Base-by-base conservation (phyloP, 106 monocot genomes). In the Acanthochlamys bracteata region DNA sequence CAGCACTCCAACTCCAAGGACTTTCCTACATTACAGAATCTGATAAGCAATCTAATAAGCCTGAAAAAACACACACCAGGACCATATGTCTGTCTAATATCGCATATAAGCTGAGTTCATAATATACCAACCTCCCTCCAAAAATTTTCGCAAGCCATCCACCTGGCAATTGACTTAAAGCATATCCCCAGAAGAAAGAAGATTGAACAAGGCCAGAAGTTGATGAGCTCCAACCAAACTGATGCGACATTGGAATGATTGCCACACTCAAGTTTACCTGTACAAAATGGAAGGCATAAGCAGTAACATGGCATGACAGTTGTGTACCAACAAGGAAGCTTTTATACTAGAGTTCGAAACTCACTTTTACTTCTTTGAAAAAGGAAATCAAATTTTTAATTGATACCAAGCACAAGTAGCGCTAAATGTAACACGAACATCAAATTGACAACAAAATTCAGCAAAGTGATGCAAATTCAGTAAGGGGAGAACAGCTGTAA, bases 141-240 rank as follows among this genome's bases (percentile, higher is more conserved):
- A 91, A 91, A 69, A 91, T 47, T 49, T 88, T 96, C 25, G 96
- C 70, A 47, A 96, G 82, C 96, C 91, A 96, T 53, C 96, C 96
- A 7, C 96, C 96, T 57, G 96, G 96, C 52, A 96, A 76, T 73
- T 98, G 96, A 70, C 96, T 91, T 59, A 98, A 61, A 7, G 91
- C 91, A 77, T 98, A 91, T 33, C 96, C 96, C 96, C 96, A 91
- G 42, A 98, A 98, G 69, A 98, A 98, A 45, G 96, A 91, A 53
- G 96, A 98, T 58, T 98, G 88, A 45, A 98, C 91, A 57, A 98
- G 69, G 24, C 91, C 96, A 53, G 96, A 91, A 21, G 87, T 88
- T 53, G 88, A 88, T 26, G 96, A 85, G 66, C 83, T 98, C 96
- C 96, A 98, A 26, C 96, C 96, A 73, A 85, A 98, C 59, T 88